phyloP scores from a whole-genome alignment of 257 asterid species.

The Knoxia roxburghii region DNA sequence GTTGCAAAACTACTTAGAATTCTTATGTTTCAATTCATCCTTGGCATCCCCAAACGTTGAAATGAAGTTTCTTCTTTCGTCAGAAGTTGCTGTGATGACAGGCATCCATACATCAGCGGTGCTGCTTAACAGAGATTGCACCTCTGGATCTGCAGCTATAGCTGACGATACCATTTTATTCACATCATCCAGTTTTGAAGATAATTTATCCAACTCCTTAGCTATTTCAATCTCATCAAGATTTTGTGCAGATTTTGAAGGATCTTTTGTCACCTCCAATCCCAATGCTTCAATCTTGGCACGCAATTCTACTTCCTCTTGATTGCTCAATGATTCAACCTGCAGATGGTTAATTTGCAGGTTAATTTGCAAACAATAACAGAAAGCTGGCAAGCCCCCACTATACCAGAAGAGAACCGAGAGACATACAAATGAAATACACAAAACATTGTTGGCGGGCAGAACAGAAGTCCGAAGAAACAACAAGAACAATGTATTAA shows the following conservation, averaged over 20 bases:
- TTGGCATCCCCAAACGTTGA: conserved; percentile 33
- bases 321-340: conserved; percentile 89
- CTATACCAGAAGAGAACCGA: not conserved
- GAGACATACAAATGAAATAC: no score
- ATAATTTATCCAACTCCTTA: conserved; percentile 68
- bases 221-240: conserved; percentile 93
- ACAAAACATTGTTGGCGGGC: no score
- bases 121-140: conserved; percentile 60
- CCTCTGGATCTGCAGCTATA: conserved; percentile 69
- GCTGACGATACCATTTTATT: conserved; percentile 81
- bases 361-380: not conserved
- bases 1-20: conserved; percentile 25
- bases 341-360: conserved; percentile 21
- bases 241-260: conserved; percentile 61
- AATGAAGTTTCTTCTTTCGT: conserved; percentile 64
- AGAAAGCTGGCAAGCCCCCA: not conserved
- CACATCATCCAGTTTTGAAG: conserved; percentile 69
- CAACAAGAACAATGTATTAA: no score
- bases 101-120: conserved; percentile 96
- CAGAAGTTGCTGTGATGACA: conserved; percentile 79
- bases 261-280: conserved; percentile 69
- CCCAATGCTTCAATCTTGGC: conserved; percentile 86
- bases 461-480: no score
- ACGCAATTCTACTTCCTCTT: conserved; percentile 93
- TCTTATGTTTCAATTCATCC: conserved; percentile 37